Conservation (phyloP, 116 monocot genomes). For the Posidonia oceanica region DNA sequence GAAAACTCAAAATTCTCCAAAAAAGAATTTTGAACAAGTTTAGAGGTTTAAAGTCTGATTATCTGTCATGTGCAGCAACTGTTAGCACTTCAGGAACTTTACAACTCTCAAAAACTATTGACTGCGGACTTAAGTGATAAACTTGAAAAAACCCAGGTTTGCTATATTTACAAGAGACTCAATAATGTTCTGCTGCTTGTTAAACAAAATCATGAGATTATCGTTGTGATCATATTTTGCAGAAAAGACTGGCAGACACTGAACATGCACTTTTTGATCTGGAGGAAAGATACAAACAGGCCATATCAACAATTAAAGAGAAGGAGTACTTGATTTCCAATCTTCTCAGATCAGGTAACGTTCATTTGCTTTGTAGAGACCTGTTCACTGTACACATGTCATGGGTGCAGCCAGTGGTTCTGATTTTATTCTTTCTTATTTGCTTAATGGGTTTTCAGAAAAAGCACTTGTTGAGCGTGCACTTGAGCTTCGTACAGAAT, state of each 20-base stretch:
- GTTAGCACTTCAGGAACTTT: constrained; percentile 72
- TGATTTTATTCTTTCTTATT: no score
- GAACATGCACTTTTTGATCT: constrained; percentile 59
- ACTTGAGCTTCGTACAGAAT: constrained; percentile 65
- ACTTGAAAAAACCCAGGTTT: constrained; percentile 76
- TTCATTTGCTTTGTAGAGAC: not conserved
- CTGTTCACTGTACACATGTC: no score
- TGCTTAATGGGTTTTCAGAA: constrained; percentile 26
- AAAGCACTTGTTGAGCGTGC: constrained; percentile 72
- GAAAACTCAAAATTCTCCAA: not conserved
- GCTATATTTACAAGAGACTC: not conserved
- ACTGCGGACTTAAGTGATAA: constrained; percentile 65
- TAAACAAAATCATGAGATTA: no score
- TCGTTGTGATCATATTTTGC: constrained; percentile 1
- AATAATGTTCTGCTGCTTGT: no score
- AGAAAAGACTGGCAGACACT: constrained; percentile 69
- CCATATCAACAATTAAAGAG: constrained; percentile 72
- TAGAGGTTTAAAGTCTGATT: not conserved
- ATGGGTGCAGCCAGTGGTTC: no score
- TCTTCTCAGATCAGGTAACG: constrained; percentile 75
- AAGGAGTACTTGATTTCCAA: constrained; percentile 85
- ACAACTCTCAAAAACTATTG: constrained; percentile 49
- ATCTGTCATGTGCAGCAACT: constrained; percentile 52
- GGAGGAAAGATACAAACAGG: constrained; percentile 81
- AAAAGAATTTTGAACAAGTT: not conserved